phyloP scores from a whole-genome alignment of 257 asterid species.

The Primulina tabacum region DNA sequence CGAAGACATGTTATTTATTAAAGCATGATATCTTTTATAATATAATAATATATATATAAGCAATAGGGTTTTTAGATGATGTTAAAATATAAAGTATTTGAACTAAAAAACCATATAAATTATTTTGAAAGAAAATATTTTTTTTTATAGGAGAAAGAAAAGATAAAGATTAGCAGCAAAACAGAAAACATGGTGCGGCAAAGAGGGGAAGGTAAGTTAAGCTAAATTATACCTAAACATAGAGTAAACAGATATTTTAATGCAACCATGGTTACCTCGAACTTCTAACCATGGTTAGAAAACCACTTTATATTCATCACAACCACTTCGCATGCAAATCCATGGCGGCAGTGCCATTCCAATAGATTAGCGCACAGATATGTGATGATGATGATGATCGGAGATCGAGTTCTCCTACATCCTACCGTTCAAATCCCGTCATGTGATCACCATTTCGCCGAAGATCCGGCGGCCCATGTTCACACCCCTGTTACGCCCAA shows the following conservation, averaged over 20 bases:
- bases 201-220: neutral
- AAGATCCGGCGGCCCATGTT: constrained; percentile 49
- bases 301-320: constrained; percentile 38
- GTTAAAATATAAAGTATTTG: too few relatives aligned
- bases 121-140: too few relatives aligned
- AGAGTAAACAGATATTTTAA: neutral
- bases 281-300: constrained; percentile 39
- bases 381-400: constrained; percentile 43
- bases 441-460: constrained; percentile 41
- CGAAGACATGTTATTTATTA: too few relatives aligned
- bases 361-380: neutral
- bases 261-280: neutral
- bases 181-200: too few relatives aligned
- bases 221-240: neutral
- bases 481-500: constrained; percentile 35
- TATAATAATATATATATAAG: too few relatives aligned
- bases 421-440: constrained; percentile 73
- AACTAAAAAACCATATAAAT: too few relatives aligned
- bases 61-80: too few relatives aligned
- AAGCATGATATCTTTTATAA: too few relatives aligned
- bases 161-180: too few relatives aligned
- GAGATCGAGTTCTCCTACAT: constrained; percentile 45
- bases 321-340: constrained; percentile 31
- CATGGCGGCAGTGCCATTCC: constrained; percentile 34
- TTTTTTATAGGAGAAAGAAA: too few relatives aligned